phyloP scores from a whole-genome alignment of 441 rosid genomes.

The Euphorbia corollata region DNA sequence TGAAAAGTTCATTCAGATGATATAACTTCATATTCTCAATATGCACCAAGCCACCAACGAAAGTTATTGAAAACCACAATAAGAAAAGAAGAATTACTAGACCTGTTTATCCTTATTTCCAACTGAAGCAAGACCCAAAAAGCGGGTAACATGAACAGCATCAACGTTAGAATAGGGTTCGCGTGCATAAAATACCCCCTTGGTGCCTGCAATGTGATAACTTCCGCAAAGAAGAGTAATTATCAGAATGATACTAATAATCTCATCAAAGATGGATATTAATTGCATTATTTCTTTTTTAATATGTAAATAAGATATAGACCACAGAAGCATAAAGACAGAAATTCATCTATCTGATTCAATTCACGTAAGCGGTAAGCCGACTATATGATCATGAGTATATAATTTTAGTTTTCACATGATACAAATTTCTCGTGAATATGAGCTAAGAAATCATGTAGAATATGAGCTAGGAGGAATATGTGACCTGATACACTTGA shows the following conservation, averaged over 20 bases:
- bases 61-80: background rate
- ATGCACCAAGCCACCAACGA: background rate
- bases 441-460: background rate
- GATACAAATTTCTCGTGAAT: background rate
- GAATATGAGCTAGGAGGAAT: background rate
- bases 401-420: background rate
- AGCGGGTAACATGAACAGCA: constrained; percentile 74
- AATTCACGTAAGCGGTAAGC: background rate
- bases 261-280: constrained; percentile 7
- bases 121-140: constrained; percentile 83
- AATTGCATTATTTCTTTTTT: background rate
- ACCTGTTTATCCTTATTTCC: constrained; percentile 96
- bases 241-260: constrained; percentile 11
- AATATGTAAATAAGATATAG: background rate
- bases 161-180: constrained; percentile 70
- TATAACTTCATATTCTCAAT: constrained; percentile 8
- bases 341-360: background rate
- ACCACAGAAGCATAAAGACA: background rate
- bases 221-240: constrained; percentile 35
- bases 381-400: background rate
- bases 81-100: background rate
- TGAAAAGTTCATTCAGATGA: background rate
- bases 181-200: constrained; percentile 76
- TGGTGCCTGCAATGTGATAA: constrained; percentile 86
- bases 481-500: background rate